Evolutionary conservation across 176 grass and related monocot genomes (phyloP), one percentile per base, ranked within the genome.

Genomic region (Zoysia pacifica): DNA sequence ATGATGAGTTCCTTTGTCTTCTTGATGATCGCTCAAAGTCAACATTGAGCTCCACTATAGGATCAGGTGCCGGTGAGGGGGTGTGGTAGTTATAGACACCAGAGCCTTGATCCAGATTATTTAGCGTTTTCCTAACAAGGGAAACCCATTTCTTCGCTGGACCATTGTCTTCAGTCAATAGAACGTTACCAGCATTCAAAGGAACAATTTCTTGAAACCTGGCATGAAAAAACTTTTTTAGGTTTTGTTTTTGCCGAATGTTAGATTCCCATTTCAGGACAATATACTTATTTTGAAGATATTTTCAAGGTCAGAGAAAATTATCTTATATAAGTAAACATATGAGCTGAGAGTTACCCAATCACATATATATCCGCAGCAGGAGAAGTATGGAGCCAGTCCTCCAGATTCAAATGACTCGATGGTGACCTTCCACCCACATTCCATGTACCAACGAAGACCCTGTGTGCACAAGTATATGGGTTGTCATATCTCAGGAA

Each of bases 151-250:
- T 97, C 52, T 91, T 97, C 0, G 89, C 94, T 1, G 94, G 94
- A 38, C 84, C 91, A 56, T 89, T 97, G 70, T 91, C 91, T 84
- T 97, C 94, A 0, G 89, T 79, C 50, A 90, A 78, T 13, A 97
- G 76, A 76, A 97, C 91, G 42, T 97, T 97, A 50, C 91, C 94
- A 13, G 94, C 94, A 87, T 97, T 97, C 80, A 97, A 89, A 64
- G 94, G 94, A 79, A 97, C 94, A 69, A 97, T 91, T 87, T 97
- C 94, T 83, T 97, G 94, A 78, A 97, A 93, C 82, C 94, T 97
- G 86, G 28, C 53, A 84, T 12, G 11, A 15, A 37, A 4, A 4
- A 48, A 2, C 39, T 28, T 45, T 69, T 48, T 65, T 71, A 83
- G 50, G 7, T 20, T 65, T 56, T 60, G 6, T 60, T 8, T 28